A percentile compares a stretch with the other conserved stretches of the same genome.
Conservation (phyloP, 192 early-diverging fungal genomes). For the Phlyctochytrium arcticum region DNA sequence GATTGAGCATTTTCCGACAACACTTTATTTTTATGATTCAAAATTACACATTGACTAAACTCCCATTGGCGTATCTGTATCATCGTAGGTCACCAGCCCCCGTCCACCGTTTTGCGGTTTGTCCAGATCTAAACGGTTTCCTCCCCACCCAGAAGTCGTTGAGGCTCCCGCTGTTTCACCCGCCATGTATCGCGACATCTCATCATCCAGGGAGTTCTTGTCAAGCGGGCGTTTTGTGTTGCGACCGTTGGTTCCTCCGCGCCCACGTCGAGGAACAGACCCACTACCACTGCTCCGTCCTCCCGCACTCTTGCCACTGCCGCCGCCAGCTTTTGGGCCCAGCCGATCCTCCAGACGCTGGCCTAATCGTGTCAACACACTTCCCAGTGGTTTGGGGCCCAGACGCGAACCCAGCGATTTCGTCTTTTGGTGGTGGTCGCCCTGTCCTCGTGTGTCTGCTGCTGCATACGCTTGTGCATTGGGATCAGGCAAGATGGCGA, state of each 20-base stretch:
- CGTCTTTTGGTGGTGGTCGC: too few species aligned
- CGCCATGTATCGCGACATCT: constrained; percentile 21
- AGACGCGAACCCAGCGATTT: not conserved
- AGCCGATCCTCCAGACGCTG: constrained; percentile 14
- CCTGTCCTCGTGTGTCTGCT: not conserved
- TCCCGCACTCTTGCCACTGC: not conserved
- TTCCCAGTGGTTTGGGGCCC: constrained; percentile 11
- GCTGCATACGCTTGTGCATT: too few species aligned
- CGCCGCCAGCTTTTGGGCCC: not conserved
- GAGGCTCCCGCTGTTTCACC: constrained; percentile 7
- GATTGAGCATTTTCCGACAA: too few species aligned
- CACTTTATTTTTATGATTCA: too few species aligned
- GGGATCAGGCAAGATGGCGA: too few species aligned
- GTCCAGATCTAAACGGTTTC: constrained; percentile 12
- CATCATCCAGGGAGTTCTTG: constrained; percentile 7
- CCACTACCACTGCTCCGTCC: not conserved
- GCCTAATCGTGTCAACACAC: constrained; percentile 14
- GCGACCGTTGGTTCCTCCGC: not conserved
- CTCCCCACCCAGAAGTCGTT: not conserved
- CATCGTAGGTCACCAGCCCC: constrained; percentile 19
- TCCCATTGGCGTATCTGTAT: constrained; percentile 14
- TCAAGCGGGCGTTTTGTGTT: not conserved
- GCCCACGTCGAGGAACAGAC: too few species aligned
- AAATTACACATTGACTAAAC: too few species aligned
- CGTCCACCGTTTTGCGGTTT: not conserved